Conservation (phyloP, 73 alveolate species). For the Paramecium octaurelia region DNA sequence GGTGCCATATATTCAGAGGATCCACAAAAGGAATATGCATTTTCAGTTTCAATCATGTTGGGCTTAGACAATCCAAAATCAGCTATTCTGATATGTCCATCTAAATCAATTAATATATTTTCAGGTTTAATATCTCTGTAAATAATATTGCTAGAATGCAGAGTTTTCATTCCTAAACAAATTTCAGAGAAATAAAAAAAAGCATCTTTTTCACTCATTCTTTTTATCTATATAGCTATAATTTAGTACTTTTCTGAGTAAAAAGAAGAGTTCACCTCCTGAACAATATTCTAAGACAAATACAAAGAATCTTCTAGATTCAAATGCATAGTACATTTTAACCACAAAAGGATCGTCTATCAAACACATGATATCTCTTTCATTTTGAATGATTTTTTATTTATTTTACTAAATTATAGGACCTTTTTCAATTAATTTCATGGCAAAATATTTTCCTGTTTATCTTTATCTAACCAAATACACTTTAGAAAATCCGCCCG, state of each 20-base stretch:
- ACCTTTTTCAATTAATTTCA: conserved; percentile 37
- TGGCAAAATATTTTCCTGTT: conserved; percentile 33
- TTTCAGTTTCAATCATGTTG: conserved; percentile 43
- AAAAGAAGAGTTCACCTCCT: conserved; percentile 67
- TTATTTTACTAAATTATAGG: conserved; percentile 3
- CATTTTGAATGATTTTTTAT: conserved; percentile 63
- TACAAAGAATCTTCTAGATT: conserved; percentile 76
- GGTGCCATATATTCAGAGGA: conserved; percentile 75
- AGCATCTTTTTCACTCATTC: conserved; percentile 70
- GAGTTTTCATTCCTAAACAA: conserved; percentile 68
- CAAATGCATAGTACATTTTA: conserved; percentile 83
- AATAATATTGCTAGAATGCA: conserved; percentile 58
- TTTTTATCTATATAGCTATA: conserved; percentile 33
- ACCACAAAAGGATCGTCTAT: conserved; percentile 85
- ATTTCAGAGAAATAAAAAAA: conserved; percentile 67
- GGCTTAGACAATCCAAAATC: conserved; percentile 72
- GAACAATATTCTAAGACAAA: conserved; percentile 88
- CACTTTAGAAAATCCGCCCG: conserved; percentile 51
- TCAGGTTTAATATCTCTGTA: conserved; percentile 81
- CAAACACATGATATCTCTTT: conserved; percentile 80
- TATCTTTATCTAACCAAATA: conserved; percentile 24
- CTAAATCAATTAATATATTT: conserved; percentile 69
- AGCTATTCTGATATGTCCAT: conserved; percentile 65
- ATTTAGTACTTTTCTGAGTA: conserved; percentile 53
- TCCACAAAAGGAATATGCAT: conserved; percentile 70